Conservation (phyloP, 169 alveolate species). For the Cryptosporidium ubiquitum region DNA sequence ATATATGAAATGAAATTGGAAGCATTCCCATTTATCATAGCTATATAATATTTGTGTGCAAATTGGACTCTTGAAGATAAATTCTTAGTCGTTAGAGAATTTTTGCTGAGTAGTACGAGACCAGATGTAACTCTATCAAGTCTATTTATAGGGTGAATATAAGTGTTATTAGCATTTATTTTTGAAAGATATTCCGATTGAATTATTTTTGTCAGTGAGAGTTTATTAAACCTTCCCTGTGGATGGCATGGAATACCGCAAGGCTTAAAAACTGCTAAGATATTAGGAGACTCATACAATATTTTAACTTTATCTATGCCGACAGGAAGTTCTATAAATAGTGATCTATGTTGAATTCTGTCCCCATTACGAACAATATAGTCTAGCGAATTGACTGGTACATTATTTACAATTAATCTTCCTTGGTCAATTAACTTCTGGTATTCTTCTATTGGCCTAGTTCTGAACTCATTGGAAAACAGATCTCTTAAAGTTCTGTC, state of each 20-base stretch:
- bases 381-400: slow-evolving; percentile 75
- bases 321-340: slow-evolving; percentile 88
- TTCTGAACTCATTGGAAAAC: slow-evolving; percentile 81
- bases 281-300: slow-evolving; percentile 80
- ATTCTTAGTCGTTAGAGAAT: slow-evolving; percentile 79
- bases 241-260: slow-evolving; percentile 90
- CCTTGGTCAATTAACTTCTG: slow-evolving; percentile 83
- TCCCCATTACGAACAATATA: slow-evolving; percentile 83
- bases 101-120: slow-evolving; percentile 87
- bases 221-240: slow-evolving; percentile 86
- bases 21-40: slow-evolving; percentile 86
- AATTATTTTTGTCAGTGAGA: slow-evolving; percentile 80
- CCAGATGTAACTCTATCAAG: slow-evolving; percentile 93
- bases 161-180: slow-evolving; percentile 36
- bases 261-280: slow-evolving; percentile 88
- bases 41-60: slow-evolving; percentile 81
- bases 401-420: slow-evolving; percentile 82
- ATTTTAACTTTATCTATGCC: slow-evolving; percentile 79
- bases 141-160: slow-evolving; percentile 86
- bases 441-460: slow-evolving; percentile 84
- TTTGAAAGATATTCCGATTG: slow-evolving; percentile 80
- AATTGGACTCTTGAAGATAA: slow-evolving; percentile 78
- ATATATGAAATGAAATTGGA: neutral
- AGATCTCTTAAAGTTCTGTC: slow-evolving; percentile 79
- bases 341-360: slow-evolving; percentile 81